A percentile compares a stretch with the other conserved stretches of the same genome.
phyloP scores from a whole-genome alignment of 441 rosid species.

The Cnidoscolus chayamansa region DNA sequence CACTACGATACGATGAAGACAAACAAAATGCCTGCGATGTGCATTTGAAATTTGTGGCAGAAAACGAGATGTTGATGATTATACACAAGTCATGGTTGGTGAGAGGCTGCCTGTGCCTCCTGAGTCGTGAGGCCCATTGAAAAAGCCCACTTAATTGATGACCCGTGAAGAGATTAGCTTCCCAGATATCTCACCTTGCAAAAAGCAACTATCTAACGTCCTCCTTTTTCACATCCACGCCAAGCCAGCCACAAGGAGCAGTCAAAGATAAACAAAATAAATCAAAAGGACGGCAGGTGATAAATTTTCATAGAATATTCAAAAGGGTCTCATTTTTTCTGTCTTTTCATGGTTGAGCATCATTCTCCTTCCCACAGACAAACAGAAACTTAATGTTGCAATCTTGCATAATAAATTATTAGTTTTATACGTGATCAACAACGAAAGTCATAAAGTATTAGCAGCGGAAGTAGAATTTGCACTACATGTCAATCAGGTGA shows the following conservation, averaged over 20 bases:
- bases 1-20: neutral
- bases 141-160: neutral
- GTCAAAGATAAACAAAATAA: neutral
- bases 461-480: neutral
- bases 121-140: too few species aligned
- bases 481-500: neutral
- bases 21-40: conserved; percentile 7
- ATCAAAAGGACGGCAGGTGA: neutral
- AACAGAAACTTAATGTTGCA: neutral
- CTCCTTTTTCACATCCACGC: neutral
- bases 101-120: too few species aligned
- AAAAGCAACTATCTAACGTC: neutral
- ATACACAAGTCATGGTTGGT: too few species aligned
- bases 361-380: neutral
- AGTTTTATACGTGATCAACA: too few species aligned
- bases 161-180: neutral
- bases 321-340: neutral
- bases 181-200: neutral
- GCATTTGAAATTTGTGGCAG: neutral
- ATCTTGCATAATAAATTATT: neutral
- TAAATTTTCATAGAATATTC: neutral
- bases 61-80: too few species aligned
- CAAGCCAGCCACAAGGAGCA: neutral
- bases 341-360: neutral
- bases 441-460: neutral